These are phyloP conservation scores for Hansenula anomala DNA, from an alignment of 1,139 yeast species.

Conservation along the genomic window DNA sequence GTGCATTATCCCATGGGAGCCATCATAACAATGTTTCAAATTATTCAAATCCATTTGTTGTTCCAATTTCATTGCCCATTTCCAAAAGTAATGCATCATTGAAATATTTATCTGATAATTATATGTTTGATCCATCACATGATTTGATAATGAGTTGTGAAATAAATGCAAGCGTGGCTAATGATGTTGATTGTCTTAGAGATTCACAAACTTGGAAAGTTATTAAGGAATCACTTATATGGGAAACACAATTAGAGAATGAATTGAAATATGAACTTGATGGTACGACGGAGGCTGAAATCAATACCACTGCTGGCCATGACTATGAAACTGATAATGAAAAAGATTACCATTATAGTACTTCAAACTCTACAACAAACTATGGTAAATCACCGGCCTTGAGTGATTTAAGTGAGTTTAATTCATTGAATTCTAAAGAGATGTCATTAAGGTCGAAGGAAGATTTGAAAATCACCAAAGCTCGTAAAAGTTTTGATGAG, in stretches of 20 bases:
- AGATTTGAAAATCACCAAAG: conserved; percentile 9
- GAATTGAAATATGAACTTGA: conserved; percentile 10
- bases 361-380: conserved; percentile 21
- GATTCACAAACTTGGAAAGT: conserved; percentile 70
- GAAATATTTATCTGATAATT: conserved; percentile 25
- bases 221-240: conserved; percentile 50
- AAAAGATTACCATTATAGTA: conserved; percentile 17
- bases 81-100: conserved; percentile 21
- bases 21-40: conserved; percentile 2
- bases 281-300: not conserved
- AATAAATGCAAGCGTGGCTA: conserved; percentile 54
- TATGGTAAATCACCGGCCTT: conserved; percentile 21
- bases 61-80: conserved; percentile 26
- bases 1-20: conserved; percentile 14
- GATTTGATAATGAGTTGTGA: conserved; percentile 25
- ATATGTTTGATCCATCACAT: conserved; percentile 19
- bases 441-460: conserved; percentile 1
- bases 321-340: conserved; percentile 5
- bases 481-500: conserved; percentile 9
- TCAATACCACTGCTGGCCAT: not conserved
- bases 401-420: conserved; percentile 21
- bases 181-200: conserved; percentile 44
- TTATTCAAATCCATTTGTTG: conserved; percentile 16
- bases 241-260: conserved; percentile 29
- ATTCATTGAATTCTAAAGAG: conserved; percentile 14